Evolutionary conservation across 805 yeast genomes (phyloP), one percentile per base, ranked within the genome.

Genomic region (Candida odintsovae): DNA sequence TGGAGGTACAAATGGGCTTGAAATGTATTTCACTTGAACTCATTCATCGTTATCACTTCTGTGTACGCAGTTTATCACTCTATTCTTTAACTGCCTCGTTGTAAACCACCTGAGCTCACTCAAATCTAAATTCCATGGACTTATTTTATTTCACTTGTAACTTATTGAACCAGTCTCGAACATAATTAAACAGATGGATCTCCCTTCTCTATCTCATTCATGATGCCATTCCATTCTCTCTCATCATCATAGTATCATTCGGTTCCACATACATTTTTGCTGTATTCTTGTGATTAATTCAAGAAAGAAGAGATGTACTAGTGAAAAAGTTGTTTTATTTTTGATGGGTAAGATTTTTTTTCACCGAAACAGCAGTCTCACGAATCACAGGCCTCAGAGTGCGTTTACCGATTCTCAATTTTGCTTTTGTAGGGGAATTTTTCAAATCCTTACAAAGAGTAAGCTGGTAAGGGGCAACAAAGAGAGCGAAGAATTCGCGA

Each of bases 251-350:
- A 33, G 20, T n/a, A 16, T 33, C 36, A 19, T 20, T 28, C 25
- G 10, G 26, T 22, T 18, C 48, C 48, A 57, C 61, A 50, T 57
- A 57, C 61, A 57, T 57, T 57, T 56, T 56, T 50, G 50, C 48
- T 57, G 59, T 57, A 40, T 49, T 47, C 28, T 46, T 43, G 52
- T 23, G 40, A 40, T 46, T 22, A 33, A 39, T 39, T 28, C 42
- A 51, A 45, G 28, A 25, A 54, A 52, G 48, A 43, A 33, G 31
- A 33, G 36, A 33, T 18, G 18, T 18, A 16, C 36, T 33, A 16
- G 36, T 33, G 36, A 33, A 25, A 40, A 21, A 41, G 33, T 33
- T 44, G 41, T n/a, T 41, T n/a, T 16, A 33, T 16, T 33, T 33
- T 33, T 33, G 36, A 33, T 33, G 36, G 36, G 36, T 33, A 16